Percentiles rank a stretch among this genome's conserved stretches.
phyloP scores from a whole-genome alignment of 2,329 filamentous ascomycete species.

The Cercospora beticola region DNA sequence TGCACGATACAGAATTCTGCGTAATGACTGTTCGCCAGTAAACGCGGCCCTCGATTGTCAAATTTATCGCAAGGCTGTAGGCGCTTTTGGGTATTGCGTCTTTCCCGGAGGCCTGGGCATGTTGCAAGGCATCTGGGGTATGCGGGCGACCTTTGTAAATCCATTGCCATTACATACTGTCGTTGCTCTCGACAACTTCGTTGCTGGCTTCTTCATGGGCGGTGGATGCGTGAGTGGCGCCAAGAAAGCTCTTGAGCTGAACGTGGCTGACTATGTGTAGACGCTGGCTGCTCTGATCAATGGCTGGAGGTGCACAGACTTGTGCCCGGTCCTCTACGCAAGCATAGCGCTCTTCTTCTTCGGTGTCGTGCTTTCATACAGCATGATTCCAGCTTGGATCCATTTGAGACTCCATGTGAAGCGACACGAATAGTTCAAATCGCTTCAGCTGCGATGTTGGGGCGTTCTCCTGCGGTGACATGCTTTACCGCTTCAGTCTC shows the following conservation, averaged over 20 bases:
- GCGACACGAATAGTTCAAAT: neutral
- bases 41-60: neutral
- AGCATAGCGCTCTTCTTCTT: neutral
- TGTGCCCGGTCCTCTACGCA: neutral
- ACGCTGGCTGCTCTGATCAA: neutral
- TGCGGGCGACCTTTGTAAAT: neutral
- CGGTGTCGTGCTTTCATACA: neutral
- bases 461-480: neutral
- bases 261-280: neutral
- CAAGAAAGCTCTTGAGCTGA: neutral
- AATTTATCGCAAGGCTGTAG: neutral
- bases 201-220: neutral
- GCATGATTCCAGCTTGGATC: neutral
- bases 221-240: neutral
- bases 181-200: neutral
- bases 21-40: neutral
- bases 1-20: neutral
- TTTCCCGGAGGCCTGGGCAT: neutral
- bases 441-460: neutral
- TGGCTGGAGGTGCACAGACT: neutral
- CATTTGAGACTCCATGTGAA: neutral
- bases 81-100: neutral
- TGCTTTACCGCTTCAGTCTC: neutral
- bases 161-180: neutral
- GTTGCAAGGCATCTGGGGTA: neutral